Percentiles rank a stretch among this genome's conserved stretches.
Conservation (phyloP, 225 moss, liverwort and hornwort genomes). For the Sphagnum tenellum region DNA sequence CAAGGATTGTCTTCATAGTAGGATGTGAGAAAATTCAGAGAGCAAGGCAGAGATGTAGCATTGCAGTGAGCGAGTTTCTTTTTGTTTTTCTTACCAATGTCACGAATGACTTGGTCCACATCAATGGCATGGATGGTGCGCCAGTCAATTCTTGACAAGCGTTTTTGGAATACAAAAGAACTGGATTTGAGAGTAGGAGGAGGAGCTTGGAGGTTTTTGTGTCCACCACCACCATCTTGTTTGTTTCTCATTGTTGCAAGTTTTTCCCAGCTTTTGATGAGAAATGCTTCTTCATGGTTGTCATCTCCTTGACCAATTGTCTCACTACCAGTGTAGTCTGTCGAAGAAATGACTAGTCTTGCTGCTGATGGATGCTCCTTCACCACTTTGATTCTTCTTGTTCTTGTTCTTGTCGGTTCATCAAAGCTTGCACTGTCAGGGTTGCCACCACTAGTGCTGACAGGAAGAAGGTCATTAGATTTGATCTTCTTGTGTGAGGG, state of each 20-base stretch:
- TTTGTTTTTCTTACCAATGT: constrained; percentile 48
- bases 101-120: constrained; percentile 54
- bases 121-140: constrained; percentile 72
- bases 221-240: constrained; percentile 6
- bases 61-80: too few species aligned
- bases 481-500: constrained; percentile 12
- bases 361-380: neutral
- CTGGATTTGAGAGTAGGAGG: constrained; percentile 7
- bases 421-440: constrained; percentile 4
- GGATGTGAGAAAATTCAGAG: too few species aligned
- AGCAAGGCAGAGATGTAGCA: too few species aligned
- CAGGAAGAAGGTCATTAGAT: constrained; percentile 11
- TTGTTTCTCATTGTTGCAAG: constrained; percentile 15
- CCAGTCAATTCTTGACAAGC: constrained; percentile 79
- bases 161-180: constrained; percentile 63
- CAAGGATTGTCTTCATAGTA: too few species aligned
- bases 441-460: constrained; percentile 18
- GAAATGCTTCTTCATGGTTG: too few species aligned
- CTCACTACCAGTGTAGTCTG: constrained; percentile 32
- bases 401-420: neutral
- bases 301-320: constrained; percentile 23
- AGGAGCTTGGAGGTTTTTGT: neutral
- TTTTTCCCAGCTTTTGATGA: constrained; percentile 3
- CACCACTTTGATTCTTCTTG: too few species aligned
- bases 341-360: constrained; percentile 19